These are phyloP conservation scores for Leishmania tropica DNA, from an alignment of 208 protist species.

Conservation along the genomic window DNA sequence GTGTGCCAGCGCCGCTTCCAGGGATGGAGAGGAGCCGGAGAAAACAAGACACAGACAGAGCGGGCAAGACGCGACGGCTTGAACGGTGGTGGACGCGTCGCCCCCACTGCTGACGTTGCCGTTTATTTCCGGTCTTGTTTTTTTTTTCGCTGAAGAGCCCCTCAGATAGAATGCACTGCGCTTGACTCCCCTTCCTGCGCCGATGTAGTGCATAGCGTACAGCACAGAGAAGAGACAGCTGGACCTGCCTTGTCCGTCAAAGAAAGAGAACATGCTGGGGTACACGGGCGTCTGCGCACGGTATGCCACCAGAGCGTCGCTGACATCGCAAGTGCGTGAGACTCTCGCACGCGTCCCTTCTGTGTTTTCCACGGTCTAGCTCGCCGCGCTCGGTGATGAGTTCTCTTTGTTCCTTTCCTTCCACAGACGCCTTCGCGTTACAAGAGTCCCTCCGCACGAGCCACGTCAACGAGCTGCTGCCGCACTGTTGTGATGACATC, in stretches of 20 bases:
- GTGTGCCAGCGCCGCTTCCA: too few species aligned
- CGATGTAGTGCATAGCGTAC: background rate
- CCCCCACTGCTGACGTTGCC: background rate
- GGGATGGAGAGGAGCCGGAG: background rate
- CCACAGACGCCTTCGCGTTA: slow-evolving; percentile 3
- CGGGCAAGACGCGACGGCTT: background rate
- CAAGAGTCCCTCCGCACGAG: slow-evolving; percentile 54
- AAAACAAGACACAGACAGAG: too few species aligned
- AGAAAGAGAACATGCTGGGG: background rate
- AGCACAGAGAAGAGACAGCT: background rate
- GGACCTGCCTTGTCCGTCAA: background rate
- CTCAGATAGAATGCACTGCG: too few species aligned
- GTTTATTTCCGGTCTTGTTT: background rate
- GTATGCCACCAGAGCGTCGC: background rate
- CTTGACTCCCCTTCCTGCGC: background rate
- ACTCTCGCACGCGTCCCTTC: background rate
- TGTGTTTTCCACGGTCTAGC: slow-evolving; percentile 10
- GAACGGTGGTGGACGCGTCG: background rate
- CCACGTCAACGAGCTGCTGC: slow-evolving; percentile 68
- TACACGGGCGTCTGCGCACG: background rate
- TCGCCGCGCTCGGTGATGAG: background rate
- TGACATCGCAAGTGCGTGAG: background rate
- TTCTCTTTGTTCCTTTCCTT: background rate
- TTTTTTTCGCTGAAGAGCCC: background rate
- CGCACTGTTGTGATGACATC: slow-evolving; percentile 64